Conservation (phyloP, 352 stramenopile genomes). For the Hyaloperonospora arabidopsidis region DNA sequence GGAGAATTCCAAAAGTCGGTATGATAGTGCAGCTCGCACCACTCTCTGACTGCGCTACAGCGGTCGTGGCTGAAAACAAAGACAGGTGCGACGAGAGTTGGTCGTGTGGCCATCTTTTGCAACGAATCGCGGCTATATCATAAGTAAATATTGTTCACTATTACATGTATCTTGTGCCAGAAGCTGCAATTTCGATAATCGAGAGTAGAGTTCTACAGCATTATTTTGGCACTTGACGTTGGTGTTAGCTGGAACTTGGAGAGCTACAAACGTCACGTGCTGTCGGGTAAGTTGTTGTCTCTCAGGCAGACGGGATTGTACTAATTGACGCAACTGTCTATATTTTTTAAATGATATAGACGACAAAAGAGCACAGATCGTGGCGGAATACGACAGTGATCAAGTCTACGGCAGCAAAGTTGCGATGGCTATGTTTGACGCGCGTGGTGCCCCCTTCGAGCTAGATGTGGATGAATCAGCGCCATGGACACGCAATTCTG, state of each 20-base stretch:
- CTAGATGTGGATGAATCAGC: constrained; percentile 28
- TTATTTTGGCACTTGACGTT: constrained; percentile 40
- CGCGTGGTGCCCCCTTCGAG: constrained; percentile 29
- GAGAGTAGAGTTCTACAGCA: constrained; percentile 55
- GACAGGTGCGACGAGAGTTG: constrained; percentile 7
- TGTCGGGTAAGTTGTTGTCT: constrained; percentile 30
- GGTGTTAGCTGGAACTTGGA: constrained; percentile 35
- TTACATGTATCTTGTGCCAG: constrained; percentile 20
- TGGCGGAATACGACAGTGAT: constrained; percentile 45
- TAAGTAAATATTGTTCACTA: no score
- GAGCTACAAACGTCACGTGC: constrained; percentile 46
- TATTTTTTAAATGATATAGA: constrained; percentile 19
- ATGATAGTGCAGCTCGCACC: constrained; percentile 41
- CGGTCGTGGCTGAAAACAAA: constrained; percentile 1
- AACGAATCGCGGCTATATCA: no score
- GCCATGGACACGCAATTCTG: constrained; percentile 25
- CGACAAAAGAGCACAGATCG: constrained; percentile 44
- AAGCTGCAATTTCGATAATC: constrained; percentile 54
- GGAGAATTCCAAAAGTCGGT: no score
- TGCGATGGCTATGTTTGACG: constrained; percentile 55
- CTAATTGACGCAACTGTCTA: no score
- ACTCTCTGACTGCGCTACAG: constrained; percentile 26
- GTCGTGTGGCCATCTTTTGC: no score
- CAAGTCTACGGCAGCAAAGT: constrained; percentile 59
- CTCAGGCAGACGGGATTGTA: no score